Conservation (phyloP, 2,329 filamentous ascomycete genomes). For the Neopestalotiopsis sp. region DNA sequence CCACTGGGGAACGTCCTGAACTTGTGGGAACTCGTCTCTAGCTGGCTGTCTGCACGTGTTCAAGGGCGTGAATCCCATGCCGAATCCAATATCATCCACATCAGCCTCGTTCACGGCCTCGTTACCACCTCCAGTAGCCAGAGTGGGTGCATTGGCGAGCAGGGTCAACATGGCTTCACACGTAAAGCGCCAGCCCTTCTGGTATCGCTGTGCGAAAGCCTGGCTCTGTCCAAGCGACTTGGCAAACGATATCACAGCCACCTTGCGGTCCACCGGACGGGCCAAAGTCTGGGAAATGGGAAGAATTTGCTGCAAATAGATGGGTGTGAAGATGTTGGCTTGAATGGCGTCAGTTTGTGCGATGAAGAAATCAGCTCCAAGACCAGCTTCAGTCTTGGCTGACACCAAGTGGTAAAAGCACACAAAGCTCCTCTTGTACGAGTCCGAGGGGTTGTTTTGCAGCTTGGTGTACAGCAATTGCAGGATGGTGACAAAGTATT, state of each 20-base stretch:
- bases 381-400: constrained; percentile 77
- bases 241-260: constrained; percentile 89
- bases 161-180: constrained; percentile 89
- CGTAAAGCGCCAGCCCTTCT: constrained; percentile 90
- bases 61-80: constrained; percentile 90
- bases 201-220: constrained; percentile 81
- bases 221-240: constrained; percentile 89
- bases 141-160: constrained; percentile 81
- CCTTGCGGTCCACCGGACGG: constrained; percentile 88
- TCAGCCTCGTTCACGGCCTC: constrained; percentile 86
- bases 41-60: constrained; percentile 83
- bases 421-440: constrained; percentile 84
- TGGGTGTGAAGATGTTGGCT: constrained; percentile 76
- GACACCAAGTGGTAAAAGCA: constrained; percentile 94
- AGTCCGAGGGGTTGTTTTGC: constrained; percentile 73
- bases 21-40: constrained; percentile 85
- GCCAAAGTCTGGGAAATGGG: constrained; percentile 88
- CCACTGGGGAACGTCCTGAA: constrained; percentile 84
- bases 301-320: constrained; percentile 88
- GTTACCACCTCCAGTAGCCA: constrained; percentile 68
- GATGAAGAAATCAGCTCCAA: constrained; percentile 93
- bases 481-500: constrained; percentile 81
- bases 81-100: constrained; percentile 93
- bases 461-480: constrained; percentile 81
- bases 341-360: constrained; percentile 83